Percentiles rank a stretch among this genome's conserved stretches.
These are phyloP conservation scores for Solanum dulcamara DNA, from an alignment of 257 asterid genomes.

Conservation along the genomic window DNA sequence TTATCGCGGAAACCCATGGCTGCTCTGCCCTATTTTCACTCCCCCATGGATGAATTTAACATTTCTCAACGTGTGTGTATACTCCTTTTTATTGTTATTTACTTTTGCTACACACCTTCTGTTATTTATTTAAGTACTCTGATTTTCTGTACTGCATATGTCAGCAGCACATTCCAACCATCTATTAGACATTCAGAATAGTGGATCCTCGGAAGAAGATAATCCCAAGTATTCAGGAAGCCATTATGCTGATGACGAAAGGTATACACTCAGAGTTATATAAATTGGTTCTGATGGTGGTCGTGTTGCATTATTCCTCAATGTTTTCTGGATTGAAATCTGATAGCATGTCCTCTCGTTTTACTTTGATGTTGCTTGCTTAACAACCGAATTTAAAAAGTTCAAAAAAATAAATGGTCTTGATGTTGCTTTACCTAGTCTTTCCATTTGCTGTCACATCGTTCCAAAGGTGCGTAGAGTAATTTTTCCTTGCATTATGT, in stretches of 20 bases:
- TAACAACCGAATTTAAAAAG: background rate
- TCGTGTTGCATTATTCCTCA: background rate
- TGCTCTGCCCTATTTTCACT: conserved; percentile 18
- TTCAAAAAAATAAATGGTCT: background rate
- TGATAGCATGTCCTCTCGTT: background rate
- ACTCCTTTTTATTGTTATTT: background rate
- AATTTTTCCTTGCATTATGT: background rate
- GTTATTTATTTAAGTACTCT: background rate
- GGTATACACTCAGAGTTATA: conserved; percentile 20
- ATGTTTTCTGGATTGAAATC: background rate
- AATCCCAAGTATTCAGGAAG: conserved; percentile 20
- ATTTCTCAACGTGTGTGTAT: conserved; percentile 30
- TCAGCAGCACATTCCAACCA: conserved; percentile 33
- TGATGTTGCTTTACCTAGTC: background rate
- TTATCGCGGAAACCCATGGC: conserved; percentile 25
- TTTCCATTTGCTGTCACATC: background rate
- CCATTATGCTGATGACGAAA: conserved; percentile 43
- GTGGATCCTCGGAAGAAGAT: conserved; percentile 33
- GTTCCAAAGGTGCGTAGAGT: background rate
- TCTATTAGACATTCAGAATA: conserved; percentile 27
- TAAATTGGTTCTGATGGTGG: background rate
- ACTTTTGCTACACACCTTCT: background rate
- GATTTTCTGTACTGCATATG: background rate
- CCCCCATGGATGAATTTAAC: conserved; percentile 40
- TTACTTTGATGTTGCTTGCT: background rate